Conservation (phyloP, 2,329 filamentous ascomycete genomes). For the Immersiporthe knoxdaviesiana region DNA sequence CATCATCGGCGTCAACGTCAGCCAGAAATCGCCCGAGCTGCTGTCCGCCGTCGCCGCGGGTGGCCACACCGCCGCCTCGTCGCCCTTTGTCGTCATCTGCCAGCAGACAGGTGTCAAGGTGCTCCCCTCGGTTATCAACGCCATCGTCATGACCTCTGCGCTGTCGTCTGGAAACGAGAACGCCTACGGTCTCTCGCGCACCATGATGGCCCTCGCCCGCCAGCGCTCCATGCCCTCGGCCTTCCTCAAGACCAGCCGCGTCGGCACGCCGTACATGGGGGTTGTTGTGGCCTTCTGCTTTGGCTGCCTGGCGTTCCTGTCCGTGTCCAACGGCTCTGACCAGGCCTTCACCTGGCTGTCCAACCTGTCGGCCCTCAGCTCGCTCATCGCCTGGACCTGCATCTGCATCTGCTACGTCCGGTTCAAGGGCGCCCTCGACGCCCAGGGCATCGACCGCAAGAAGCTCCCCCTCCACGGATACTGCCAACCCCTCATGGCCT, state of each 20-base stretch:
- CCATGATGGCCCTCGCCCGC: conserved; percentile 55
- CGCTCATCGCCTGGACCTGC: conserved; percentile 40
- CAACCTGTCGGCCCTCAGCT: conserved; percentile 52
- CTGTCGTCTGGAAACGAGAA: conserved; percentile 60
- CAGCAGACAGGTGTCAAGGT: conserved; percentile 52
- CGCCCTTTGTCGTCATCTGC: conserved; percentile 53
- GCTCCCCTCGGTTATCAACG: conserved; percentile 58
- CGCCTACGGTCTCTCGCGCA: conserved; percentile 55
- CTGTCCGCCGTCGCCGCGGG: conserved; percentile 51
- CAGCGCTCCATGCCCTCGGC: conserved; percentile 55
- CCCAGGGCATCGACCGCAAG: conserved; percentile 43
- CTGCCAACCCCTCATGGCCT: conserved; percentile 45
- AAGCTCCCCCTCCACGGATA: conserved; percentile 37
- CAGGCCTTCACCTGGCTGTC: conserved; percentile 60
- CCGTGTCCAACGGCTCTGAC: conserved; percentile 46
- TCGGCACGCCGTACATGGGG: conserved; percentile 54
- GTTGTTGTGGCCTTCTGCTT: conserved; percentile 48
- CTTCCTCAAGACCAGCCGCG: conserved; percentile 54
- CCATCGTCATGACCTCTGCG: conserved; percentile 55
- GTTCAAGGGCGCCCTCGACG: conserved; percentile 42
- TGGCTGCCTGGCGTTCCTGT: conserved; percentile 51
- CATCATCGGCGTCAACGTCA: conserved; percentile 64
- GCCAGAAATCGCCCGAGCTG: conserved; percentile 48
- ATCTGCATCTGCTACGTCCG: conserved; percentile 38
- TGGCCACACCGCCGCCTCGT: conserved; percentile 55